Base-by-base conservation (phyloP, 1,284 basidiomycete species). In the Cystobasidium pallidum region DNA sequence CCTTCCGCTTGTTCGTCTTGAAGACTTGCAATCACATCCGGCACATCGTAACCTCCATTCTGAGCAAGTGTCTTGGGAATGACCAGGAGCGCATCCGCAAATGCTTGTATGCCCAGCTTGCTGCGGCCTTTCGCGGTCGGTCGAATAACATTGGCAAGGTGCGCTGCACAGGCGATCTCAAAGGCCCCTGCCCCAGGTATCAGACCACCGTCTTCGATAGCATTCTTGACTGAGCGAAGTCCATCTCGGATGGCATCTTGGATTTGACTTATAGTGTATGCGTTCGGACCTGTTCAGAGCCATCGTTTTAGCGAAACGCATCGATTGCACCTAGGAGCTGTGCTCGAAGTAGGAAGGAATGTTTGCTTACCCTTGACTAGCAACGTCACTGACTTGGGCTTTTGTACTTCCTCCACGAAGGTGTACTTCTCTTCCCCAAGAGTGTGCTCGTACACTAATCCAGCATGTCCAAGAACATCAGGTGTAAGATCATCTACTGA, bases 361-460 rank as follows among this genome's bases (percentile, higher is more conserved):
- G 6, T n/a, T 17, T 47, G 74, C 81, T 78, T 74, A 84, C 93
- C 94, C 83, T 97, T 97, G 85, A 99, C 92, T 74, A 99, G 86
- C 70, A 99, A 86, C 7, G 96, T 99, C 45, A 98, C 96, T 74
- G 89, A 91, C 86, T 93, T 94, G n/a, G 96, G 95, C 73, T 91
- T 88, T 82, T 90, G 92, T 81, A 96, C 94, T 75, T 99, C 92
- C 82, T 99, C 96, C 59, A 99, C 86, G 81, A 99, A 99, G 0
- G 96, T 99, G 83, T 87, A 99, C 81, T 99, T 99, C 81, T 99
- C 96, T 83, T 99, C 96, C 76, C 96, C 95, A 30, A 99, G 87
- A 10, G 95, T 98, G 82, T 99, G 94, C 83, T 99, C 96, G 83
- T 99, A 99, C 32, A 99, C 94, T 67, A 99, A 87, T 4, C 96